Evolutionary conservation across 331 rosid species (phyloP).

Genomic region (Pyracantha coccinea): DNA sequence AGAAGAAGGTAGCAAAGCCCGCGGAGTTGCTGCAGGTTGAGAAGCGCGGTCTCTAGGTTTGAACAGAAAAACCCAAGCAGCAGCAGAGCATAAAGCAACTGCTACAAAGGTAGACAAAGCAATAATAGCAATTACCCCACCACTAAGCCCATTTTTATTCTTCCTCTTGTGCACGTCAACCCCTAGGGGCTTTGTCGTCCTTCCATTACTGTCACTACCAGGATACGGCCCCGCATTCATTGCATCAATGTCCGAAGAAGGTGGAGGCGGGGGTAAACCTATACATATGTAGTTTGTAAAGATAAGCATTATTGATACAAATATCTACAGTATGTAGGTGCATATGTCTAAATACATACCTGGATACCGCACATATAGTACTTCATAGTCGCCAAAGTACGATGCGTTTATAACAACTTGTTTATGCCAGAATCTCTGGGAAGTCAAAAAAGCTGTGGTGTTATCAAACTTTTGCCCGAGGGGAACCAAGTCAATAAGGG

Average conservation of each 20-base stretch:
- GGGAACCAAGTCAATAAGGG: conserved; percentile 77
- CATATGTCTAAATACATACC: conserved; percentile 29
- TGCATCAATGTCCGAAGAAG: conserved; percentile 42
- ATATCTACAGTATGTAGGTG: not conserved
- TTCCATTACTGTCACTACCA: conserved; percentile 29
- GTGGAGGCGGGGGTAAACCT: conserved; percentile 92
- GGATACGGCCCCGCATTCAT: conserved; percentile 59
- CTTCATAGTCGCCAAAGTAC: conserved; percentile 80
- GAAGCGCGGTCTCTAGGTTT: conserved; percentile 38
- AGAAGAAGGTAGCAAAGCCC: conserved; percentile 37
- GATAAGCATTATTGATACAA: conserved; percentile 2
- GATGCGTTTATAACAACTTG: conserved; percentile 50
- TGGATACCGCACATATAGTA: conserved; percentile 79
- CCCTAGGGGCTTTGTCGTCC: conserved; percentile 74
- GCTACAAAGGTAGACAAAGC: conserved; percentile 55
- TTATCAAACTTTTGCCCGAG: conserved; percentile 64
- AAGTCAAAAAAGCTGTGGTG: conserved; percentile 62
- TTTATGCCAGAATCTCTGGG: conserved; percentile 75
- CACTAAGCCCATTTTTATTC: conserved; percentile 40
- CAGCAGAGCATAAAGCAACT: conserved; percentile 50
- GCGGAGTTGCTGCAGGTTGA: conserved; percentile 34
- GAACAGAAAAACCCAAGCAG: conserved; percentile 48
- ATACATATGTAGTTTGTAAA: conserved; percentile 20
- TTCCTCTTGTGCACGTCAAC: conserved; percentile 53
- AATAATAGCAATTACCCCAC: conserved; percentile 54